Evolutionary conservation across 1,139 yeast species (phyloP), one percentile per base, ranked within the genome.

Genomic region (Fermentozyma sake): DNA sequence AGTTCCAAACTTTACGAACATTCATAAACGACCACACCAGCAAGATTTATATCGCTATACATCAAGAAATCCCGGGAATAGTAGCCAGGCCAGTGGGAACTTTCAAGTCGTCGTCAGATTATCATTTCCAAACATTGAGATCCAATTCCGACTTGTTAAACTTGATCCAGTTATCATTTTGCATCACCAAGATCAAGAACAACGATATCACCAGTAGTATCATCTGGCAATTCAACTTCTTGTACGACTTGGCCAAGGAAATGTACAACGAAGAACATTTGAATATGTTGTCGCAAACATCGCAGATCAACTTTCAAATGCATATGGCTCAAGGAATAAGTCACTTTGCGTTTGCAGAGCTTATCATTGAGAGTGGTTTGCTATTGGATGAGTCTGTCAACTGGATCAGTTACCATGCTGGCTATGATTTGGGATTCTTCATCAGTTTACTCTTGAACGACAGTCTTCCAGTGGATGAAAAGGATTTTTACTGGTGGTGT

Each of bases 51-150:
- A 74, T 87, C 12, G 78, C 95, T 3, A 79, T 79, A 29, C 82
- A 89, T 45, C 89, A 94, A 34, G 96, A 91, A 54, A 87, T 91
- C 50, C 96, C 96, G 0, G 98, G 98, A 0, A 85, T 93, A 18
- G 84, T 91, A 14, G 96, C 96, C 1, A 73, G 98, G 42, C 98
- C 98, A 8, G 85, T 91, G 37, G 98, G 98, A n/a, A 77, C 87
- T 7, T 91, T 91, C 58, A 79, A 86, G 46, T 78, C 93, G 7
- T 83, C 93, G 9, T 73, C 85, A 16, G 98, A 91, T 53, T 91
- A 87, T 55, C 97, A 91, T 55, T 91, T 91, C 52, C 98, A 91
- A 56, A 91, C 97, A 0, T 72, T 91, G 58, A 72, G 98, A 47
- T 72, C 94, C 7, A 91, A 91, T 54, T 85, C 93, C 3, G 98